Evolutionary conservation across 805 yeast species (phyloP).

Genomic region (Schizosaccharomyces japonicus): DNA sequence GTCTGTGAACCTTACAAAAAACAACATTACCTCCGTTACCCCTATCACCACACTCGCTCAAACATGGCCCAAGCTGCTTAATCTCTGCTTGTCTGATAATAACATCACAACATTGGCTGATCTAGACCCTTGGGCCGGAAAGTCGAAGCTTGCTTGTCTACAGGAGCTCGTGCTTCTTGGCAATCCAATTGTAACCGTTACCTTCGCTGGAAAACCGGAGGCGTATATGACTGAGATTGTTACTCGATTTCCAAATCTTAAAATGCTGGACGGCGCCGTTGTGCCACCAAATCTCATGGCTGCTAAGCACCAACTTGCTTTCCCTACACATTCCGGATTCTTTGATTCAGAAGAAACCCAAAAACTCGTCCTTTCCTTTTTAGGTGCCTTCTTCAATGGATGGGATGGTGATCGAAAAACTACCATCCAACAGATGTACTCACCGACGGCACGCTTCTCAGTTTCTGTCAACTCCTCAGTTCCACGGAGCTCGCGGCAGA

Average conservation of each 20-base stretch:
- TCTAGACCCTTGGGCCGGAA: conserved; percentile 38
- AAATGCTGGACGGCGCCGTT: conserved; percentile 51
- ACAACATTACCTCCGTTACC: conserved; percentile 38
- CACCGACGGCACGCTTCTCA: conserved; percentile 67
- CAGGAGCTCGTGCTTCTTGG: conserved; percentile 58
- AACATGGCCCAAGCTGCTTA: conserved; percentile 50
- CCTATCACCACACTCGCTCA: conserved; percentile 40
- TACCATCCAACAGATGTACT: conserved; percentile 40
- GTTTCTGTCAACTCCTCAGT: conserved; percentile 49
- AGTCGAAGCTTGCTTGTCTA: conserved; percentile 43
- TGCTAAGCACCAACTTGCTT: conserved; percentile 13
- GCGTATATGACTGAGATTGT: conserved; percentile 37
- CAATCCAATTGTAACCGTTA: conserved; percentile 38
- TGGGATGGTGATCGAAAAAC: conserved; percentile 68
- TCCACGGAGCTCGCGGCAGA: conserved; percentile 22
- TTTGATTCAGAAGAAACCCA: conserved; percentile 60
- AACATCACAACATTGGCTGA: conserved; percentile 32
- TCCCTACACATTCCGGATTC: conserved; percentile 34
- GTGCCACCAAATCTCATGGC: conserved; percentile 47
- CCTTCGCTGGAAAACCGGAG: conserved; percentile 16
- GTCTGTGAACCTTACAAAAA: conserved; percentile 29
- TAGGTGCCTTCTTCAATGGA: conserved; percentile 45
- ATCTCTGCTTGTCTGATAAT: conserved; percentile 62
- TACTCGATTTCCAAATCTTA: conserved; percentile 53
- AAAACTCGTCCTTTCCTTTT: conserved; percentile 47